Base-by-base conservation (phyloP, 2,329 filamentous ascomycete species). In the Biscogniauxia mediterranea region DNA sequence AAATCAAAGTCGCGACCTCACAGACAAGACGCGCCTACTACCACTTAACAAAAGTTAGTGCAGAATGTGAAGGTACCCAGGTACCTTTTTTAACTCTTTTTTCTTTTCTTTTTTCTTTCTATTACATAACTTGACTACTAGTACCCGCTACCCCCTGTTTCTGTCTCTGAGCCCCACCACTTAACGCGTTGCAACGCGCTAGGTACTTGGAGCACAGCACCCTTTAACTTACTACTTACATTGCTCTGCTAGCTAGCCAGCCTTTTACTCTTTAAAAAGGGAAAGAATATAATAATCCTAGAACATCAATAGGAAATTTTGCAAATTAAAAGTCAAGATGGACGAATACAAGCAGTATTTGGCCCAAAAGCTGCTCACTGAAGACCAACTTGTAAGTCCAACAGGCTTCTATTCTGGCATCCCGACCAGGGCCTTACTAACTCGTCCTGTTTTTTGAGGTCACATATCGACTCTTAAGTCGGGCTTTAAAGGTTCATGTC, bases 401-500 rank as follows among this genome's bases (percentile, higher is more conserved):
- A 4, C 38, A 13, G 5, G 38, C 38, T n/a, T n/a, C 17, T 7
- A 46, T n/a, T n/a, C 17, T 7, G 17, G 38, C 15, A 46, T 46
- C 13, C 38, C 38, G 13, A 11, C 11, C 38, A 15, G 38, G 38
- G 38, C 42, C 21, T 56, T 42, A 54, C 61, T 71, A 61, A 71
- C 56, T 25, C 13, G n/a, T 2, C 38, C 11, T 46, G 49, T 23
- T 23, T 26, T 62, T 58, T 13, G 70, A 96, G 93, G 83, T 97
- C 70, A 96, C 91, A 56, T 98, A 97, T 80, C 89, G 93, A 56
- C 81, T 89, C 55, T 79, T 99, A 64, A 95, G 93, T 76, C 86
- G 94, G 70, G 89, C 89, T 49, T 78, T 97, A 58, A 90, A 92
- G 70, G 84, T 97, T 52, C 90, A 97, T 74, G 89, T 91, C 74